Conservation (phyloP, 2,329 filamentous ascomycete species). For the Coniochaeta sp. region DNA sequence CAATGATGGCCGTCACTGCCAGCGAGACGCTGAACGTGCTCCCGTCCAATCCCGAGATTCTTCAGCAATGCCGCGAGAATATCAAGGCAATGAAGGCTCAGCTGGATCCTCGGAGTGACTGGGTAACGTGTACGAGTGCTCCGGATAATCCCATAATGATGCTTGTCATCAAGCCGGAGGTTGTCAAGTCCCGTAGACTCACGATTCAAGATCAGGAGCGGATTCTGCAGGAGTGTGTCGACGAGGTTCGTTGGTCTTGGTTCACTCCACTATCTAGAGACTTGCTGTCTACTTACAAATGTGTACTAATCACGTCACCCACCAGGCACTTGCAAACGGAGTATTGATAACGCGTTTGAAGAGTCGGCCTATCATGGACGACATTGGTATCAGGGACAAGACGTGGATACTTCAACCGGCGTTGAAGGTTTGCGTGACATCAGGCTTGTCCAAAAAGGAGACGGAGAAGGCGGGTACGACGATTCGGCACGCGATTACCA, state of each 20-base stretch:
- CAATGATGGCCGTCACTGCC: slow-evolving; percentile 89
- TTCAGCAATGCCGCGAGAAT: slow-evolving; percentile 74
- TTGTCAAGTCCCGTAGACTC: slow-evolving; percentile 63
- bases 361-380: slow-evolving; percentile 57
- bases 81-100: slow-evolving; percentile 79
- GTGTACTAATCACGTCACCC: background rate
- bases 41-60: slow-evolving; percentile 77
- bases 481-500: slow-evolving; percentile 89
- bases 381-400: slow-evolving; percentile 60
- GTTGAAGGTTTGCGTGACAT: slow-evolving; percentile 86
- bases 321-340: slow-evolving; percentile 74
- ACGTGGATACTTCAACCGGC: slow-evolving; percentile 68
- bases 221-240: slow-evolving; percentile 83
- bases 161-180: slow-evolving; percentile 73
- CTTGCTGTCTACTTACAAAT: background rate
- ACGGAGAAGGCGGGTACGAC: slow-evolving; percentile 86
- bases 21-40: slow-evolving; percentile 84
- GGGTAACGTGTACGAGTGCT: slow-evolving; percentile 75
- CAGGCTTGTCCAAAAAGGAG: slow-evolving; percentile 84
- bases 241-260: slow-evolving; percentile 63
- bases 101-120: slow-evolving; percentile 88
- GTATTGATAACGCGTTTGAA: slow-evolving; percentile 86
- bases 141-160: slow-evolving; percentile 83
- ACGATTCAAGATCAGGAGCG: slow-evolving; percentile 72
- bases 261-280: background rate